Percentiles rank a stretch among this genome's conserved stretches.
Evolutionary conservation across 2,329 filamentous ascomycete species (phyloP).

Genomic region (Apiospora saccharicola): DNA sequence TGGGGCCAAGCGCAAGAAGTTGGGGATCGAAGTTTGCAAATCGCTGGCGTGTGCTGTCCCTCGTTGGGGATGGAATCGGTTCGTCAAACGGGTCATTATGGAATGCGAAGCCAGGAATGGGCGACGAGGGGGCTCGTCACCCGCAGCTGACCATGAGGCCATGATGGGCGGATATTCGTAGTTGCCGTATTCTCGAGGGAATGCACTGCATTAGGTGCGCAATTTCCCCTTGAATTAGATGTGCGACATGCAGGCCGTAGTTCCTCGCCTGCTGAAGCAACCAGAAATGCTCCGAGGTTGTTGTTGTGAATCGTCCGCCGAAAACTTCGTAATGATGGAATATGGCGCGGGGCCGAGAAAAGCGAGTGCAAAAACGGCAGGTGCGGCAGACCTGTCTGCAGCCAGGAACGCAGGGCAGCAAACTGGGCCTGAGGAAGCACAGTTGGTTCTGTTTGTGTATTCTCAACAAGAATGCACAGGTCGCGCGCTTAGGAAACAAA

Average conservation of each 20-base stretch:
- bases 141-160: constrained; percentile 50
- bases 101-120: constrained; percentile 25
- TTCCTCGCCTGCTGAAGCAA: constrained; percentile 21
- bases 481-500: background rate
- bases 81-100: constrained; percentile 66
- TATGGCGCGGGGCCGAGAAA: constrained; percentile 16
- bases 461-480: constrained; percentile 18
- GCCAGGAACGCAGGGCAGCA: constrained; percentile 12
- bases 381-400: constrained; percentile 30
- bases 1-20: constrained; percentile 78
- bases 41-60: constrained; percentile 63
- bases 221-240: constrained; percentile 38
- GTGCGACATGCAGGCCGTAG: constrained; percentile 40
- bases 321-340: background rate
- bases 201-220: constrained; percentile 35
- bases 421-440: background rate
- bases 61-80: constrained; percentile 49
- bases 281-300: background rate
- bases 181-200: constrained; percentile 32
- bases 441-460: constrained; percentile 18
- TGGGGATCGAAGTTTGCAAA: constrained; percentile 86
- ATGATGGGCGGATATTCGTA: constrained; percentile 40
- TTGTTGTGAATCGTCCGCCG: constrained; percentile 1
- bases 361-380: constrained; percentile 3
- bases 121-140: constrained; percentile 50